Base-by-base conservation (phyloP, 768 basidiomycete species). In the Mycena leptocephala region DNA sequence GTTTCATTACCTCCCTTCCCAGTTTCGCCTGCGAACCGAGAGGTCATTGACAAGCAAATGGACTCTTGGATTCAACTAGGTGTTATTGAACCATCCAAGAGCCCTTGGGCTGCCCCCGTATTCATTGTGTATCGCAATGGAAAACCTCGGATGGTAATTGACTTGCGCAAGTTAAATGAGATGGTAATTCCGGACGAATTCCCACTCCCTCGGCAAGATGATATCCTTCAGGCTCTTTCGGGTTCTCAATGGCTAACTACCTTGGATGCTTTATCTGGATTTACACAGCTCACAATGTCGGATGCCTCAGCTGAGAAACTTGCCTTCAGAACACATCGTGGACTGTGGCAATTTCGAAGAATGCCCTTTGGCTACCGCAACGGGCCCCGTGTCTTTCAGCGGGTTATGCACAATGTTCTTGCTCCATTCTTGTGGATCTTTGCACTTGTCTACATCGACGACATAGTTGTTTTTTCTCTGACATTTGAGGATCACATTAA, bases 341-440 rank as follows among this genome's bases (percentile, higher is more conserved):
- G 88, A 6, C 75, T 88, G 0, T 86, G 72, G 37, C 87, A 89
- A 70, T 89, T 89, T 74, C 75, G 68, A 28, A 48, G 85, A 37
- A 87, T 89, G 86, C 87, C 87, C 0, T 89, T 89, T 61, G 84
- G 86, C 0, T 79, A 80, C 0, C 69, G 82, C 0, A 85, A 86
- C 62, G 84, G 86, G 3, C 88, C 88, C 0, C 78, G 83, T 2
- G 81, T 87, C 0, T 88, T 88, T 64, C 88, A 89, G 55, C 56
- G 85, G 24, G 76, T 87, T 2, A 89, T 89, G 87, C 86, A 88
- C 41, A 70, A 70, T 9, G 76, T 87, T 0, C 76, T 88, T 0
- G 77, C 85, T 0, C 85, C 84, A 0, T 87, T 76, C 58, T 78
- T 88, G 1, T 87, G 87, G 86, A 72, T 86, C 0, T 87, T 87